Evolutionary conservation across 148 eudicot genomes (phyloP).

Genomic region (Fagopyrum homotropicum): DNA sequence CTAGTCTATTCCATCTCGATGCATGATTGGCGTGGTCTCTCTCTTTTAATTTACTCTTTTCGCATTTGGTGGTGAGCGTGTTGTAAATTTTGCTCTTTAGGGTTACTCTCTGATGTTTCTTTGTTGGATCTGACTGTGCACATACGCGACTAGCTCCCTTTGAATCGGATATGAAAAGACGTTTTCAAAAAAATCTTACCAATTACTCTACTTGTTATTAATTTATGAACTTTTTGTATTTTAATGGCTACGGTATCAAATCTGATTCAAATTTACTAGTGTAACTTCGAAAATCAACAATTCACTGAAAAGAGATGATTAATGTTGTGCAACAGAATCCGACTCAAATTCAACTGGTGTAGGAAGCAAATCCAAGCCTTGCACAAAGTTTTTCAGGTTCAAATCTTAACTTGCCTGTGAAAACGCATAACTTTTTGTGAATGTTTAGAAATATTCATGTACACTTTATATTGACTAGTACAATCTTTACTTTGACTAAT

Average conservation of each 20-base stretch:
- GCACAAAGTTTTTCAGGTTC: slow-evolving; percentile 99
- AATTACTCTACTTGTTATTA: background rate
- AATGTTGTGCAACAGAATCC: slow-evolving; percentile 84
- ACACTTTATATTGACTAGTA: slow-evolving; percentile 24
- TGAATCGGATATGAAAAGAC: background rate
- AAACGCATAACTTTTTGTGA: slow-evolving; percentile 17
- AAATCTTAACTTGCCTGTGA: slow-evolving; percentile 42
- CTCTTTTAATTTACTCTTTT: background rate
- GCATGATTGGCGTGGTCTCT: background rate
- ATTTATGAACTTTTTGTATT: background rate
- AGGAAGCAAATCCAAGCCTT: slow-evolving; percentile 99
- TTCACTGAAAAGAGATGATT: slow-evolving; percentile 34
- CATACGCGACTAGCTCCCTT: background rate
- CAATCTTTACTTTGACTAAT: slow-evolving; percentile 40
- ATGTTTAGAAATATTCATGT: slow-evolving; percentile 17
- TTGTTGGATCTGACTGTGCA: background rate
- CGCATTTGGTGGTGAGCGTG: background rate
- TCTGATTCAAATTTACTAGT: background rate
- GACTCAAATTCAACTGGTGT: slow-evolving; percentile 78
- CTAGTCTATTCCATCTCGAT: background rate
- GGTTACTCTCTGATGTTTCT: background rate
- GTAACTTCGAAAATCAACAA: slow-evolving; percentile 29
- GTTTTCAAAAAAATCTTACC: background rate
- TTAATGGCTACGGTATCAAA: background rate
- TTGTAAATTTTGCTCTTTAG: background rate